Conservation (phyloP, 2,329 filamentous ascomycete genomes). For the Aspergillus novofumigatus region DNA sequence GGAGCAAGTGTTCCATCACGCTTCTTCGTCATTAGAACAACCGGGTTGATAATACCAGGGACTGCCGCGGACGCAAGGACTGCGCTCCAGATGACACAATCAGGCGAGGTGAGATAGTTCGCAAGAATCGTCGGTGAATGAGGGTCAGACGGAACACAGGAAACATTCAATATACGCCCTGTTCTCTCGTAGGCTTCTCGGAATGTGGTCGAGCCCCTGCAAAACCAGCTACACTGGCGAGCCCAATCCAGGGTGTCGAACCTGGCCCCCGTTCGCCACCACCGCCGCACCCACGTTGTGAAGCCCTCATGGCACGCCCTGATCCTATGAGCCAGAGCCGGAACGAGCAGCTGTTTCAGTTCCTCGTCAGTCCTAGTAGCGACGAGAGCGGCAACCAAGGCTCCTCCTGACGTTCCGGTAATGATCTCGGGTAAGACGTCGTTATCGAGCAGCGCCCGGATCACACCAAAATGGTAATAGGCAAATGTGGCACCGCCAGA, state of each 20-base stretch:
- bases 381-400: slow-evolving; percentile 79
- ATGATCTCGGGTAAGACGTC: slow-evolving; percentile 87
- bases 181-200: slow-evolving; percentile 91
- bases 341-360: slow-evolving; percentile 76
- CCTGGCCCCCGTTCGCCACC: slow-evolving; percentile 88
- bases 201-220: slow-evolving; percentile 86
- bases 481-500: slow-evolving; percentile 93
- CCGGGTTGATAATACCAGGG: slow-evolving; percentile 91
- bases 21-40: slow-evolving; percentile 86
- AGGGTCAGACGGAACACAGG: slow-evolving; percentile 91
- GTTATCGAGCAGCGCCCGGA: slow-evolving; percentile 83
- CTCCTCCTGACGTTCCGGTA: slow-evolving; percentile 91
- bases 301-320: slow-evolving; percentile 78
- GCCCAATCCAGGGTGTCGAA: slow-evolving; percentile 96
- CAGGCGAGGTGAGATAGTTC: slow-evolving; percentile 91
- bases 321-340: slow-evolving; percentile 79
- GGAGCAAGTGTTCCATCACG: slow-evolving; percentile 72
- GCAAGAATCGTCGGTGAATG: slow-evolving; percentile 88
- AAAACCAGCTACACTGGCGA: slow-evolving; percentile 79
- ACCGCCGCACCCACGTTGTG: slow-evolving; percentile 71
- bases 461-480: slow-evolving; percentile 93
- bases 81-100: slow-evolving; percentile 98
- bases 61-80: slow-evolving; percentile 93
- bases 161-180: slow-evolving; percentile 90
- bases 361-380: slow-evolving; percentile 91